Base-by-base conservation (phyloP, 306 rosid species). In the Ziziphus jujuba region DNA sequence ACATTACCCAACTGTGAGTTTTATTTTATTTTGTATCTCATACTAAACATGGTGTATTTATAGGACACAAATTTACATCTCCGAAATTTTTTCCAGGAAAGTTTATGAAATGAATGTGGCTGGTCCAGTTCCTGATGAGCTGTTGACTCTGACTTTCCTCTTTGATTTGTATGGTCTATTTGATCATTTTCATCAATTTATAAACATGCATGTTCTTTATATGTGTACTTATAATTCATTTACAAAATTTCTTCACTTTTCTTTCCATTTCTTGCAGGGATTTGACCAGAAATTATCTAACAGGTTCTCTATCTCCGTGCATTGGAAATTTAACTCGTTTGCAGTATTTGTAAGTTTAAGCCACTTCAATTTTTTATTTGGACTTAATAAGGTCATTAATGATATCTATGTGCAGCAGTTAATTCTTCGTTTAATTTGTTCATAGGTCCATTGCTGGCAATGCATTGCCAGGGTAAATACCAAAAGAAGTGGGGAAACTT, bases 401-500 rank as follows among this genome's bases (percentile, higher is more conserved):
- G 10, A 9, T 40, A 49, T 66, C 6, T 24, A 19, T 54, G 19
- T 66, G 33, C 4, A 28, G n/a, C n/a, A 25, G 8, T 19, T 33
- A 34, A 33, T 50, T 1, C 34, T 54, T 9, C 12, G 7, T 15
- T 6, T 60, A 15, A 6, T 56, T 28, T 61, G 12, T 6, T 1
- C 15, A 50, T 62, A 89, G 95, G 86, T n/a, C 12, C 47, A 0
- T 91, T 22, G 87, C 84, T 75, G 71, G 63, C 57, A 91, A 91
- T 77, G 66, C 82, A 40, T 73, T 89, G 20, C 87, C 96, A 20
- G 90, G 96, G 45, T 78, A 73, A 80, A 77, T 89, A 73, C 98
- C 98, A 1, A 85, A 82, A 74, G 95, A 85, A 68, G 66, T 91
- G 45, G 88, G 91, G 63, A 35, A 77, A 50, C 96, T 89, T 34